Evolutionary conservation across 176 grass and related monocot species (phyloP).

Genomic region (Themeda triandra): DNA sequence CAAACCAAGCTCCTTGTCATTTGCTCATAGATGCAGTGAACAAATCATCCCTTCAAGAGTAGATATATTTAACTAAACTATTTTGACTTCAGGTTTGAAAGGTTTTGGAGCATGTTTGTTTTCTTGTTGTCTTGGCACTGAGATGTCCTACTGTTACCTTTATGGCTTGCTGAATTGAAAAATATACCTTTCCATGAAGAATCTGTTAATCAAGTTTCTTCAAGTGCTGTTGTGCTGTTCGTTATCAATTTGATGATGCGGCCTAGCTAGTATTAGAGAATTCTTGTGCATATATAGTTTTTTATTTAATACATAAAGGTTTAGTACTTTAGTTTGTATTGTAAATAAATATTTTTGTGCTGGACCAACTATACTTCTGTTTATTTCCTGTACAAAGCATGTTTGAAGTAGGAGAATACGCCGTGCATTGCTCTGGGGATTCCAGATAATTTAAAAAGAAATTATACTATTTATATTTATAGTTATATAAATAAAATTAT

Average conservation of each 20-base stretch:
- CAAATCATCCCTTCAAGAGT: not conserved
- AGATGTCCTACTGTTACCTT: not conserved
- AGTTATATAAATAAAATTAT: too few species aligned
- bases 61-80: not conserved
- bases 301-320: not conserved
- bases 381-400: too few species aligned
- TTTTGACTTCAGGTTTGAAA: not conserved
- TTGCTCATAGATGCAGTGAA: constrained; percentile 1
- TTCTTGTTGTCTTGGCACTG: not conserved
- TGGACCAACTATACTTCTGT: too few species aligned
- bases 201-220: not conserved
- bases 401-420: too few species aligned
- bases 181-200: too few species aligned
- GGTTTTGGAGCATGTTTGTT: not conserved
- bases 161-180: not conserved
- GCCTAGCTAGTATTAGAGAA: not conserved
- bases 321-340: not conserved
- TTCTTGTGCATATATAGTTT: not conserved
- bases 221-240: not conserved
- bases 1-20: not conserved
- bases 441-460: too few species aligned
- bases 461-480: too few species aligned
- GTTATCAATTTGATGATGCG: not conserved
- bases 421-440: too few species aligned
- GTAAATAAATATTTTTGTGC: too few species aligned